A percentile compares a stretch with the other conserved stretches of the same genome.
Evolutionary conservation across 2,329 filamentous ascomycete genomes (phyloP).

Genomic region (Hypocreales sp.): DNA sequence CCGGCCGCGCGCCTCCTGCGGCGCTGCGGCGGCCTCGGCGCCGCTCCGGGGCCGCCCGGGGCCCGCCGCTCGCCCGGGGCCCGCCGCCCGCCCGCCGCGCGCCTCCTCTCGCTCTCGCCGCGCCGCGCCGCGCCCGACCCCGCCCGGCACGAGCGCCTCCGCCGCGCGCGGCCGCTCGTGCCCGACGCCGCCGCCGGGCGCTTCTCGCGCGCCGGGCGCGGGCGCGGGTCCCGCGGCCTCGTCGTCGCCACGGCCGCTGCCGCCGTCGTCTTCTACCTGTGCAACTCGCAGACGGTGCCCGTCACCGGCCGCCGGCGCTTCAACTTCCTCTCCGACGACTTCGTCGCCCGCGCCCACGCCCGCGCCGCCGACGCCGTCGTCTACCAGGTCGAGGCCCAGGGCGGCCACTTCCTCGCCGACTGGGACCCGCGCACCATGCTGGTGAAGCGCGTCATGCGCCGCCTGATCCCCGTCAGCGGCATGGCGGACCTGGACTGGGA

Average conservation of each 20-base stretch:
- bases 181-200: slow-evolving; percentile 10
- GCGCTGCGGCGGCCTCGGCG: not conserved
- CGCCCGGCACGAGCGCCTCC: slow-evolving; percentile 13
- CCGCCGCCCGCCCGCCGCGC: slow-evolving; percentile 1
- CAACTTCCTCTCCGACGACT: slow-evolving; percentile 44
- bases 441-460: slow-evolving; percentile 49
- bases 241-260: slow-evolving; percentile 23
- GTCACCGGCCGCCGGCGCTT: slow-evolving; percentile 58
- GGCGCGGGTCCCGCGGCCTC: slow-evolving; percentile 18
- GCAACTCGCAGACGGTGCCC: slow-evolving; percentile 57
- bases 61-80: not conserved
- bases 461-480: slow-evolving; percentile 52
- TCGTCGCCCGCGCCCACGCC: slow-evolving; percentile 29
- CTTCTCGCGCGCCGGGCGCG: slow-evolving; percentile 12
- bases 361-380: slow-evolving; percentile 25
- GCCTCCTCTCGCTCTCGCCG: slow-evolving; percentile 10
- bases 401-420: slow-evolving; percentile 38
- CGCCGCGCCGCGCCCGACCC: slow-evolving; percentile 5
- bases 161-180: slow-evolving; percentile 16
- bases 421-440: slow-evolving; percentile 38
- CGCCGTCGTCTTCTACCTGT: slow-evolving; percentile 44
- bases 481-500: slow-evolving; percentile 49
- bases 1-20: not conserved
- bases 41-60: not conserved
- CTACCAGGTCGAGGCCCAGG: slow-evolving; percentile 33